Percentiles rank a stretch among this genome's conserved stretches.
These are phyloP conservation scores for Pseudozyma thailandica DNA, from an alignment of 1,284 basidiomycete species.

Conservation along the genomic window DNA sequence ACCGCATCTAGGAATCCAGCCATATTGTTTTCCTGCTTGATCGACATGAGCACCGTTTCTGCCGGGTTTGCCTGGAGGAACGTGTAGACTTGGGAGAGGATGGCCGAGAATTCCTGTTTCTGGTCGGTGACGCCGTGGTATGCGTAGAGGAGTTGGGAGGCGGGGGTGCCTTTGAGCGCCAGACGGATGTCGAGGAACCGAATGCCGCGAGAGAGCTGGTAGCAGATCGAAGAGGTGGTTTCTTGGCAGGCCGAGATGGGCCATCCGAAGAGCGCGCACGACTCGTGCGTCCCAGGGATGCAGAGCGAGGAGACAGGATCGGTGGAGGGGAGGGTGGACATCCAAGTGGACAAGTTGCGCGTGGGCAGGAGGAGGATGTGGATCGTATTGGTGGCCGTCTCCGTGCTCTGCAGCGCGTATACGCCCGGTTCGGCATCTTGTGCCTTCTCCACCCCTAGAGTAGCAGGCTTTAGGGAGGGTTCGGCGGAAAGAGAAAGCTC, in stretches of 20 bases:
- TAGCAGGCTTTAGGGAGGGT: slow-evolving; percentile 4
- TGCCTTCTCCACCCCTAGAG: no score
- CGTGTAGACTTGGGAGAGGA: slow-evolving; percentile 37
- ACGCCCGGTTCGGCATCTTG: not conserved
- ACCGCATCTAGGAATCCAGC: slow-evolving; percentile 34
- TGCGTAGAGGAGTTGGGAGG: slow-evolving; percentile 35
- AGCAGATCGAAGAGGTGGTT: slow-evolving; percentile 12
- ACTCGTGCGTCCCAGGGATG: slow-evolving; percentile 59
- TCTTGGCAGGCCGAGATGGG: slow-evolving; percentile 55
- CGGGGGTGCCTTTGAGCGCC: slow-evolving; percentile 34
- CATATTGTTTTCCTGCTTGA: slow-evolving; percentile 52
- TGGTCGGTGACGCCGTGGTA: slow-evolving; percentile 57
- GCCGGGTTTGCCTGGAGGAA: slow-evolving; percentile 26
- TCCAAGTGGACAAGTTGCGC: slow-evolving; percentile 22
- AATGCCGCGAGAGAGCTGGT: slow-evolving; percentile 49
- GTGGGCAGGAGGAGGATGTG: slow-evolving; percentile 44
- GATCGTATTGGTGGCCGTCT: slow-evolving; percentile 16
- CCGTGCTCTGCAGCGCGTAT: slow-evolving; percentile 14
- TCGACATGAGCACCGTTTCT: slow-evolving; percentile 50
- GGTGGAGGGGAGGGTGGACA: slow-evolving; percentile 32
- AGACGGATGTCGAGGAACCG: slow-evolving; percentile 58
- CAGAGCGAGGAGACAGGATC: slow-evolving; percentile 36
- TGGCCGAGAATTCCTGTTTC: slow-evolving; percentile 43
- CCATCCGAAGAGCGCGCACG: slow-evolving; percentile 54
- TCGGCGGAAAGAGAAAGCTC: not conserved